Base-by-base conservation (phyloP, 805 yeast genomes). In the Millerago galiae region DNA sequence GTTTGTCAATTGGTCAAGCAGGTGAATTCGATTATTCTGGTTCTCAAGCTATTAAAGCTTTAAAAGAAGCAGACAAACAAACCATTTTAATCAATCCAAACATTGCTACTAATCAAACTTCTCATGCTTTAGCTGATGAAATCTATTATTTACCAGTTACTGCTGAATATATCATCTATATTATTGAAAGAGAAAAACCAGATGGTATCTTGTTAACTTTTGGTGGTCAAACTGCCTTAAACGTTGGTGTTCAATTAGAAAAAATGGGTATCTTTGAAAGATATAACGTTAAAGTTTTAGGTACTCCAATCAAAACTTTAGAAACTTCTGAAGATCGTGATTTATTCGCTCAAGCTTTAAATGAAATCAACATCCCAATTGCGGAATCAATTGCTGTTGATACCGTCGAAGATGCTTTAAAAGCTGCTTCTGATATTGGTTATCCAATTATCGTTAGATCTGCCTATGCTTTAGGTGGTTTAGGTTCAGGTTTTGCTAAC, bases 241-340 rank as follows among this genome's bases (percentile, higher is more conserved):
- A 90, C 61, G 96, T 91, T 47, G 98, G 98, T 68, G 95, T 93
- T 40, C 83, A 88, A 58, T 76, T 93, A 50, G 96, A 93, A 48
- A 85, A 89, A 68, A 83, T 86, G 89, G 98, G 97, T 51, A 87
- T 88, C 45, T 83, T 95, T 58, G 88, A 83, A 51, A 75, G 95
- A 54, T 88, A 85, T 63, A 85, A 85, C 51, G 89, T 93, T 60
- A 90, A 89, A 70, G 99, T 93, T 18, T 72, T 93, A 51, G 99
- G 99, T 56, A 93, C 99, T 44, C 99, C 98, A 45, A 93, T 93
- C 63, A 79, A 84, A 62, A 93, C 99, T 40, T 74, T 93, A 59
- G 95, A 88, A 62, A 90, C 96, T 33, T 86, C 97, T 14, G 99
- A 93, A 68, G 99, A 93, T 67, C 85, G 99, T 70, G 99, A 93